Base-by-base conservation (phyloP, 2,329 filamentous ascomycete genomes). In the Cytospora piceicola region DNA sequence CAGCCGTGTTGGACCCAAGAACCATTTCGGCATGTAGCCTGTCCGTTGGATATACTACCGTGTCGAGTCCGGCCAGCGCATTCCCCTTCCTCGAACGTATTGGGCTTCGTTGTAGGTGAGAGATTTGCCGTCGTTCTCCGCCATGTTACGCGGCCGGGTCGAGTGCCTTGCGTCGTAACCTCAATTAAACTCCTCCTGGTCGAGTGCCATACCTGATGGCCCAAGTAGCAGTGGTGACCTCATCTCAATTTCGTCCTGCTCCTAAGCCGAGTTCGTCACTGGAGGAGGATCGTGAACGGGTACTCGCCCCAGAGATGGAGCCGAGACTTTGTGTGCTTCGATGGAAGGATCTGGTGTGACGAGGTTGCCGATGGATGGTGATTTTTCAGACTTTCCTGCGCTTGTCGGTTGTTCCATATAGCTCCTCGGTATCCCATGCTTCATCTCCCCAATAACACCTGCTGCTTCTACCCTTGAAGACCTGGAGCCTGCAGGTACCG, bases 281-380 rank as follows among this genome's bases (percentile, higher is more conserved):
- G 66, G 63, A 51, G 62, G 65, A n/a, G 63, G 52, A 7, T 66
- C 66, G 51, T 58, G 66, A 42, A 36, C 49, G 8, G 58, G 22
- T 9, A 42, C 56, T 42, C 58, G 51, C 30, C 52, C 66, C n/a
- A 63, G 20, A 22, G 60, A 61, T 51, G 63, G 2, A 20, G 56
- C 34, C 17, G 61, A 34, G 1, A 32, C 52, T 8, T 60, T 51
- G n/a, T 59, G 66, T 32, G 54, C 60, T 39, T 60, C 63, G 2
- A 57, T 59, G 51, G 59, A 46, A n/a, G 59, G 56, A 53, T 68
- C 64, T 4, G 68, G 32, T 20, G 68, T 67, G 6, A 69, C 65
- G 4, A 69, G 64, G 36, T 69, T 69, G 14, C 67, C 66, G 34
- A 69, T 68, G 2, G 68, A 69, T 11, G 68, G 68, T 15, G 68